Conservation (phyloP, 2,329 filamentous ascomycete species). For the Hypomyces rosellus region DNA sequence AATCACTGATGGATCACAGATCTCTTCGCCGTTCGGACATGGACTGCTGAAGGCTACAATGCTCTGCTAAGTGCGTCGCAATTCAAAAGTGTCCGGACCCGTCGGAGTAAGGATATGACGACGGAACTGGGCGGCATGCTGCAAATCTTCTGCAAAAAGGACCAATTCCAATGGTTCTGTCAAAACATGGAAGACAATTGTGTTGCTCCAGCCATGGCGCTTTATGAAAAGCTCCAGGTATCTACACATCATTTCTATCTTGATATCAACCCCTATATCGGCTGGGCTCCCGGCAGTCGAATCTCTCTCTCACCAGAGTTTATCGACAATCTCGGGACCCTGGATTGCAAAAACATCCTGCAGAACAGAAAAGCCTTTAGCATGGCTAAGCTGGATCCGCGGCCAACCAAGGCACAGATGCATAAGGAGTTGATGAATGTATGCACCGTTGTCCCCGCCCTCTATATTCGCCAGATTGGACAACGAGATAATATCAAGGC, state of each 20-base stretch:
- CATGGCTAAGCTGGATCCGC: slow-evolving; percentile 25
- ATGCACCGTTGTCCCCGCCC: slow-evolving; percentile 28
- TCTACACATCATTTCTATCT: slow-evolving; percentile 34
- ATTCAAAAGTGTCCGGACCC: slow-evolving; percentile 21
- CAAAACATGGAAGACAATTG: slow-evolving; percentile 21
- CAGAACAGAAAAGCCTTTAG: slow-evolving; percentile 31
- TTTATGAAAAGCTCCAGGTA: slow-evolving; percentile 34
- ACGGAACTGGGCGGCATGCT: slow-evolving; percentile 23
- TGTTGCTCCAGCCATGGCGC: slow-evolving; percentile 28
- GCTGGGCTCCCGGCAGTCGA: slow-evolving; percentile 18
- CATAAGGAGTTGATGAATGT: slow-evolving; percentile 26
- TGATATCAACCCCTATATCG: slow-evolving; percentile 26
- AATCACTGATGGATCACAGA: slow-evolving; percentile 18
- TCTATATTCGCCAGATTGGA: slow-evolving; percentile 32
- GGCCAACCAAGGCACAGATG: slow-evolving; percentile 25
- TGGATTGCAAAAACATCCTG: slow-evolving; percentile 32
- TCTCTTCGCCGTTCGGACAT: slow-evolving; percentile 30
- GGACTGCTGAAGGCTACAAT: slow-evolving; percentile 32
- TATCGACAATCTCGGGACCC: slow-evolving; percentile 21
- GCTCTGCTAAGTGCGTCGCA: slow-evolving; percentile 26
- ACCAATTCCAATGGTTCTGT: slow-evolving; percentile 18
- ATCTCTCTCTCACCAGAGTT: slow-evolving; percentile 25
- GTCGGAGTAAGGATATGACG: slow-evolving; percentile 21
- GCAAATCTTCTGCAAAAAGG: slow-evolving; percentile 22
- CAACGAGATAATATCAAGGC: slow-evolving; percentile 28